Evolutionary conservation across 2,329 filamentous ascomycete species (phyloP), one percentile per base, ranked within the genome.

Genomic region (Daldinia sp.): DNA sequence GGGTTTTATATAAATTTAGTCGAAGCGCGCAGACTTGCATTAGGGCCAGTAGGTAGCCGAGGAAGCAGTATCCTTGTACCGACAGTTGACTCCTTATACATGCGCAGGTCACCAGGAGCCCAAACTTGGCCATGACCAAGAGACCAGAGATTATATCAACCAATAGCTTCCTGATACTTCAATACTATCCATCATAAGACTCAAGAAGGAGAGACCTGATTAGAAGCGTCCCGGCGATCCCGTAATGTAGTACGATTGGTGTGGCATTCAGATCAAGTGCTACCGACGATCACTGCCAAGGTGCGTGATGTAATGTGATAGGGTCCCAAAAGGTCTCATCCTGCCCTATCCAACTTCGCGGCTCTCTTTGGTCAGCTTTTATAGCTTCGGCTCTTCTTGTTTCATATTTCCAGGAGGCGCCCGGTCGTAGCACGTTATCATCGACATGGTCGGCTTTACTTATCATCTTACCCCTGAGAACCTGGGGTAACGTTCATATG

Each of bases 401-500:
- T 61, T 66, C 66, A 64, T 37, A 39, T 59, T 17, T 5, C 15
- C 15, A 50, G 39, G 51, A 35, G 45, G 39, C 37, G 15, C 25
- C 43, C 5, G 30, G n/a, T 32, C 9, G 47, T 37, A 49, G 19
- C 32, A 32, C 25, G 15, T 23, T 50, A 41, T 63, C 48, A 52
- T 29, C 47, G 19, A 29, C 21, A 25, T 34, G 15, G 23, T 37
- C 47, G 30, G 58, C 58, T 57, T 57, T 55, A 49, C 25, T n/a
- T 61, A 27, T 23, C 35, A 19, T 35, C 45, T 55, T 34, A 47
- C 35, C 51, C 41, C 27, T 15, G 34, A 30, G 45, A 67, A 62
- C 51, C 61, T 61, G 63, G 66, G 66, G 66, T 67, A 68, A 68
- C 66, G 66, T 68, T 67, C 15, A 67, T 58, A 43, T 25, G 49